phyloP scores from a whole-genome alignment of 768 basidiomycete species.

The Leccinum ochraceum region DNA sequence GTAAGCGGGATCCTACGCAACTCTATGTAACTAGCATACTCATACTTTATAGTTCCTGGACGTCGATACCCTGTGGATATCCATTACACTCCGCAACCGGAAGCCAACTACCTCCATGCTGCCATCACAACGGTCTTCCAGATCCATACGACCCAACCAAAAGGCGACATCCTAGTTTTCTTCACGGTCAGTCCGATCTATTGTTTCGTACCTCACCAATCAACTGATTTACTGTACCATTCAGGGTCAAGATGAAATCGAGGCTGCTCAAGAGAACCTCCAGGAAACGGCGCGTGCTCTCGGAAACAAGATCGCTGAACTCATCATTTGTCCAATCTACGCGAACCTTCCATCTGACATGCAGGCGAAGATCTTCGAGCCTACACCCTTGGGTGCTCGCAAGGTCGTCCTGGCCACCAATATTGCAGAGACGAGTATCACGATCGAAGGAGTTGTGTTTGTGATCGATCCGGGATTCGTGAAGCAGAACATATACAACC shows the following conservation, averaged over 20 bases:
- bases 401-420: slow-evolving; percentile 99
- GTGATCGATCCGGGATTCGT: slow-evolving; percentile 99
- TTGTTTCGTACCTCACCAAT: not conserved
- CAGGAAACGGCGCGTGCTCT: slow-evolving; percentile 93
- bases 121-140: slow-evolving; percentile 99
- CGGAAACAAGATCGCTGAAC: slow-evolving; percentile 93
- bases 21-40: not conserved
- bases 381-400: slow-evolving; percentile 92
- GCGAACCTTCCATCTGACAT: slow-evolving; percentile 99
- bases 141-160: slow-evolving; percentile 97
- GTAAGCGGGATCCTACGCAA: slow-evolving; percentile 43
- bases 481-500: slow-evolving; percentile 99
- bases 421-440: slow-evolving; percentile 99
- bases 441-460: slow-evolving; percentile 98
- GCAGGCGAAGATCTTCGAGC: slow-evolving; percentile 99
- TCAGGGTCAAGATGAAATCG: slow-evolving; percentile 97
- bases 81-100: slow-evolving; percentile 98
- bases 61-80: slow-evolving; percentile 98
- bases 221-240: slow-evolving; percentile 9
- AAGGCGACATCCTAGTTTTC: slow-evolving; percentile 97
- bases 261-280: slow-evolving; percentile 94
- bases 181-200: slow-evolving; percentile 64
- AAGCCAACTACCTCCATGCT: slow-evolving; percentile 98
- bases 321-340: slow-evolving; percentile 97
- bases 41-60: slow-evolving; percentile 72